phyloP scores from a whole-genome alignment of 2,329 filamentous ascomycete genomes.

The Epichloe typhina region DNA sequence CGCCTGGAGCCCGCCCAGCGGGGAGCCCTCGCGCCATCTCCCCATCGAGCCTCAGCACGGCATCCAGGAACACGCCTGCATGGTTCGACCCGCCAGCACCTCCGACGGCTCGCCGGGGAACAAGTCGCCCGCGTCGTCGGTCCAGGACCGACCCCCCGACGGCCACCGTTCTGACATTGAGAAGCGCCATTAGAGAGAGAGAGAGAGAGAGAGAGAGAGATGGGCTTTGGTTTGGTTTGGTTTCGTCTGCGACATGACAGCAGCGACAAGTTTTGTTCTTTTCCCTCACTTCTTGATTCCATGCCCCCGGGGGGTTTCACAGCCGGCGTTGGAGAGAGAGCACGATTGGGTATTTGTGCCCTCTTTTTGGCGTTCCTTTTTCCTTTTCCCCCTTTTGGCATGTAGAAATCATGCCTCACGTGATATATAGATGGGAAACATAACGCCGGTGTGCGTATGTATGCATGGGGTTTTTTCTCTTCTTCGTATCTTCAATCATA shows the following conservation, averaged over 20 bases:
- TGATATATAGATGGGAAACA: not conserved
- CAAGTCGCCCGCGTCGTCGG: constrained; percentile 7
- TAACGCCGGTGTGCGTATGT: not conserved
- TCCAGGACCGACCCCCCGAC: constrained; percentile 4
- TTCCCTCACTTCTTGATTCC: not conserved
- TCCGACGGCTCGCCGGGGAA: constrained; percentile 8
- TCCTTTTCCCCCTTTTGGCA: not conserved
- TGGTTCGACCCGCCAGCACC: constrained; percentile 18
- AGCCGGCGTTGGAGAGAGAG: constrained; percentile 8
- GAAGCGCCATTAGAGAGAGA: constrained; percentile 3
- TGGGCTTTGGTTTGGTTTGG: not conserved
- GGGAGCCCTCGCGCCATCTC: constrained; percentile 43
- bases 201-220: too few relatives aligned
- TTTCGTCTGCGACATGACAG: not conserved
- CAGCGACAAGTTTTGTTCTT: not conserved
- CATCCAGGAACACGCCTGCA: constrained; percentile 48
- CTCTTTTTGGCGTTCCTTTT: not conserved
- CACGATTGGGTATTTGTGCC: not conserved
- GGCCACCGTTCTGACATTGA: not conserved
- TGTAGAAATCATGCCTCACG: constrained; percentile 1
- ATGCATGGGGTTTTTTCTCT: too few relatives aligned
- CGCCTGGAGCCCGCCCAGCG: constrained; percentile 69
- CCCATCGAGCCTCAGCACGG: constrained; percentile 55
- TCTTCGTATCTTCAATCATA: not conserved
- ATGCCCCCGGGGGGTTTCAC: not conserved